A percentile compares a stretch with the other conserved stretches of the same genome.
Conservation (phyloP, 73 alveolate species). For the Uronychia binucleata region DNA sequence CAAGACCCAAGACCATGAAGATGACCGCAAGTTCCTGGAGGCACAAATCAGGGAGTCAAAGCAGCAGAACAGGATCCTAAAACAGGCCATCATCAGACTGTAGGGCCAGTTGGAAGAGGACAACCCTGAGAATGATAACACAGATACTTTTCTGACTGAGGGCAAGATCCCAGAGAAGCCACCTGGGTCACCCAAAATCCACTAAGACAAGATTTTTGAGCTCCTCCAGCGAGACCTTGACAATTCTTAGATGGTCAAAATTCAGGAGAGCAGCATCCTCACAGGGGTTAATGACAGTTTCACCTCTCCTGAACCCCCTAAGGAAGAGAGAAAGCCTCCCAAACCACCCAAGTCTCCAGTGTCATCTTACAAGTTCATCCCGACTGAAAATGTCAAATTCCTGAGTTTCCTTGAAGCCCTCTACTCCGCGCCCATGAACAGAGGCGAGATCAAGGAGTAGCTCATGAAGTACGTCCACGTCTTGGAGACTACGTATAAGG, state of each 20-base stretch:
- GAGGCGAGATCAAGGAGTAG: slow-evolving; percentile 55
- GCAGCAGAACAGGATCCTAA: slow-evolving; percentile 56
- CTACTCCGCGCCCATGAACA: slow-evolving; percentile 44
- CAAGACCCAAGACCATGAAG: slow-evolving; percentile 39
- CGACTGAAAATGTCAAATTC: slow-evolving; percentile 58
- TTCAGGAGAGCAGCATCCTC: background rate
- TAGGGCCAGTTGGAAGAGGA: slow-evolving; percentile 42
- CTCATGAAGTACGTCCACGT: slow-evolving; percentile 59
- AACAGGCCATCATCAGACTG: slow-evolving; percentile 51
- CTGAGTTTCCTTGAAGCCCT: slow-evolving; percentile 47
- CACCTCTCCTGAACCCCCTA: too few species aligned
- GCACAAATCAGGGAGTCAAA: slow-evolving; percentile 57
- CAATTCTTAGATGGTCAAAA: background rate
- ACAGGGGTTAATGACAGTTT: too few species aligned
- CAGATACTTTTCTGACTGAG: slow-evolving; percentile 38
- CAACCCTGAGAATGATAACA: slow-evolving; percentile 15
- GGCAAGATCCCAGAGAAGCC: background rate
- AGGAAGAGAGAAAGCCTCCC: too few species aligned
- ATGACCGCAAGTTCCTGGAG: slow-evolving; percentile 52
- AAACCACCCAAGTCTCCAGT: background rate
- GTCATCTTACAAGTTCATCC: slow-evolving; percentile 36
- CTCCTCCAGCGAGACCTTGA: background rate
- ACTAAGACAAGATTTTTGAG: background rate
- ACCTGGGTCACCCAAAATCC: background rate
- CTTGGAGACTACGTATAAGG: slow-evolving; percentile 61